A percentile compares a stretch with the other conserved stretches of the same genome.
Evolutionary conservation across 352 stramenopile species (phyloP).

Genomic region (Globisporangium paddicum): DNA sequence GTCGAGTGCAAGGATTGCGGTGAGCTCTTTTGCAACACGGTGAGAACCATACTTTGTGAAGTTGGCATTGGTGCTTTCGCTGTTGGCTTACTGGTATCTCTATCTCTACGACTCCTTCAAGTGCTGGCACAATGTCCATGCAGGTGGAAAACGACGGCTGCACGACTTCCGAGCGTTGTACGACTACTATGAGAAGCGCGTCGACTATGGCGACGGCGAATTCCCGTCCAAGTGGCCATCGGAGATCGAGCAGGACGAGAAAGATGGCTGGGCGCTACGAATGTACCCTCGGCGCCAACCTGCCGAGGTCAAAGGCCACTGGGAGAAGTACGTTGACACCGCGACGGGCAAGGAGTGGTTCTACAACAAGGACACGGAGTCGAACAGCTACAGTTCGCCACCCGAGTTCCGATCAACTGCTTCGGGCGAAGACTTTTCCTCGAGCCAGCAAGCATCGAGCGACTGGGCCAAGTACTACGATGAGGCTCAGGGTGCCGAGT

Average conservation of each 20-base stretch:
- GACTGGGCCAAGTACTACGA: constrained; percentile 70
- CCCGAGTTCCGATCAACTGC: constrained; percentile 14
- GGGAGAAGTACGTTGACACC: constrained; percentile 63
- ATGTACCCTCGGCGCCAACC: constrained; percentile 41
- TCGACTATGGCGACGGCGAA: constrained; percentile 90
- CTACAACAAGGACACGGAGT: constrained; percentile 66
- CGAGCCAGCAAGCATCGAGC: constrained; percentile 8
- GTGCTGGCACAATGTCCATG: constrained; percentile 88
- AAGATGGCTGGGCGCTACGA: constrained; percentile 71
- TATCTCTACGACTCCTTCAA: constrained; percentile 11
- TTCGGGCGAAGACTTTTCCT: neutral
- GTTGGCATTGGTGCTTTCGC: neutral
- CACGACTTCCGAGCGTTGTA: constrained; percentile 89
- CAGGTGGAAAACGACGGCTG: constrained; percentile 61
- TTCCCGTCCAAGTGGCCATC: constrained; percentile 89
- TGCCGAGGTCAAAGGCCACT: constrained; percentile 33
- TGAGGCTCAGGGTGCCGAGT: constrained; percentile 52
- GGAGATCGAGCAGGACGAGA: constrained; percentile 88
- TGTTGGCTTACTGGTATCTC: neutral
- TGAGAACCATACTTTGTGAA: constrained; percentile 12
- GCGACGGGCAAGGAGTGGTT: constrained; percentile 46
- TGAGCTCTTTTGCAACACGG: constrained; percentile 86
- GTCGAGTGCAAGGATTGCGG: constrained; percentile 88
- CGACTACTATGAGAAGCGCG: constrained; percentile 87
- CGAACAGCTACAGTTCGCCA: constrained; percentile 44